Conservation (phyloP, 1,284 basidiomycete species). For the Moesziomyces antarcticus region DNA sequence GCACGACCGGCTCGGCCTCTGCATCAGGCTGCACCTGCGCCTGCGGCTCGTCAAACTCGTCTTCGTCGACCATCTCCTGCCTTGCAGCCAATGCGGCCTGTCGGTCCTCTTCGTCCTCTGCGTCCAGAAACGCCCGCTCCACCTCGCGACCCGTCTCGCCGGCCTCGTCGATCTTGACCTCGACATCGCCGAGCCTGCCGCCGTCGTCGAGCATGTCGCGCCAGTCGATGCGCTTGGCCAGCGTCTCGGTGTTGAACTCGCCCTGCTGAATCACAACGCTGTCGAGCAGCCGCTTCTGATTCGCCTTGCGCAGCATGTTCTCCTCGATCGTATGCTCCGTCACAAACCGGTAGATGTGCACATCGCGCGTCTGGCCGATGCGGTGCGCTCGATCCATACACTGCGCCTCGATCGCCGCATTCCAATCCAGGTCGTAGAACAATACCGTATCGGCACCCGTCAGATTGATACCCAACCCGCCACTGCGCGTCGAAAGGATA, state of each 20-base stretch:
- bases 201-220: constrained; percentile 78
- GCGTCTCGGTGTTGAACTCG: constrained; percentile 76
- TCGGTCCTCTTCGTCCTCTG: constrained; percentile 88
- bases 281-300: constrained; percentile 92
- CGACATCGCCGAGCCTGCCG: constrained; percentile 58
- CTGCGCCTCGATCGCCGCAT: constrained; percentile 95
- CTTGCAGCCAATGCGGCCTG: constrained; percentile 82
- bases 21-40: constrained; percentile 69
- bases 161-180: constrained; percentile 60
- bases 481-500: constrained; percentile 90
- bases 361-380: constrained; percentile 95
- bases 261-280: constrained; percentile 93
- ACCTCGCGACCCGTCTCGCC: constrained; percentile 70
- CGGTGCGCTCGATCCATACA: constrained; percentile 95
- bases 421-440: constrained; percentile 97
- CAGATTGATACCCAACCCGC: constrained; percentile 91
- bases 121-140: constrained; percentile 79
- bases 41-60: constrained; percentile 62
- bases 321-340: constrained; percentile 94
- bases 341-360: constrained; percentile 96
- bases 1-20: constrained; percentile 70
- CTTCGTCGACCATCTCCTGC: constrained; percentile 83
- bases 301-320: constrained; percentile 93
- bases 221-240: constrained; percentile 75
- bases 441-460: constrained; percentile 97